Percentiles rank a stretch among this genome's conserved stretches.
Evolutionary conservation across 768 basidiomycete species (phyloP).

Genomic region (Clathrus columnatus): DNA sequence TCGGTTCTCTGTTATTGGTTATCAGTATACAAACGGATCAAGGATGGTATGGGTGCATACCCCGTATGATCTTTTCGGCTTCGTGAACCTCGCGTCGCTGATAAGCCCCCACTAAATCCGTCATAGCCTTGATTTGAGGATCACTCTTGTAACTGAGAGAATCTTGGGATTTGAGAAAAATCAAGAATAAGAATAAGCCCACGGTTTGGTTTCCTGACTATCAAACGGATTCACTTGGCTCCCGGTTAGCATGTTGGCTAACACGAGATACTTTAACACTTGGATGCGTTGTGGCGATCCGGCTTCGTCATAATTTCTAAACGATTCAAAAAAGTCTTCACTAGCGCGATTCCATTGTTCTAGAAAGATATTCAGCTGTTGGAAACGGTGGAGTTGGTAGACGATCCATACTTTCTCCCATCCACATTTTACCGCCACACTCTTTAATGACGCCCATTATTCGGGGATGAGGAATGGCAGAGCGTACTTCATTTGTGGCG

Average conservation of each 20-base stretch:
- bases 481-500: conserved; percentile 83
- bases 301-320: conserved; percentile 97
- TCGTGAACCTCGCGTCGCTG: conserved; percentile 92
- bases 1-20: conserved; percentile 59
- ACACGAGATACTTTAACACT: conserved; percentile 96
- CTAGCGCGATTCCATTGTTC: conserved; percentile 96
- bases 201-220: conserved; percentile 99
- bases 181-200: too few species aligned
- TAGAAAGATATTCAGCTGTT: conserved; percentile 22
- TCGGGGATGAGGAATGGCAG: conserved; percentile 94
- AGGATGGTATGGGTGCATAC: conserved; percentile 29
- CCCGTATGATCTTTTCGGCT: conserved; percentile 92
- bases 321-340: conserved; percentile 98
- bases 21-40: neutral
- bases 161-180: neutral
- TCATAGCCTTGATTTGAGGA: conserved; percentile 97
- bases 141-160: conserved; percentile 79
- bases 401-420: conserved; percentile 79
- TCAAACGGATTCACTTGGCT: conserved; percentile 99
- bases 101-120: conserved; percentile 92
- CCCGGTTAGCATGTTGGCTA: conserved; percentile 96
- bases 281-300: conserved; percentile 94
- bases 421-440: conserved; percentile 99
- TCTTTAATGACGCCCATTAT: conserved; percentile 99
- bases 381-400: neutral